Conservation (phyloP, 176 grass and related monocot species). For the Ensete glaucum region DNA sequence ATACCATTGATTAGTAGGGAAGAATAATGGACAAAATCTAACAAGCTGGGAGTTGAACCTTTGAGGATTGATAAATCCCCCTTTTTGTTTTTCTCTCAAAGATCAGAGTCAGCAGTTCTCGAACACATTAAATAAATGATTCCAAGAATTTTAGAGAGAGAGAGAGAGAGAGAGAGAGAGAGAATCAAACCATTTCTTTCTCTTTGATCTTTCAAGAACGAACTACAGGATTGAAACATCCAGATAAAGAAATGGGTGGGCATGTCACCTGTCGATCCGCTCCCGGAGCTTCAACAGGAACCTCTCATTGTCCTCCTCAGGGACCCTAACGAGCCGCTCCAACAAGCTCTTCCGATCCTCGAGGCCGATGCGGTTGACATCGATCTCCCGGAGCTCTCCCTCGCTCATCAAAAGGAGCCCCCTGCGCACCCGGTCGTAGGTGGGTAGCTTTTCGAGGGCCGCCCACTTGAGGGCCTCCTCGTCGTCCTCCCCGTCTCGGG, state of each 20-base stretch:
- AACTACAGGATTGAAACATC: neutral
- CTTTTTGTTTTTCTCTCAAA: too few species aligned
- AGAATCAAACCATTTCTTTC: too few species aligned
- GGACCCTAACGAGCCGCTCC: slow-evolving; percentile 61
- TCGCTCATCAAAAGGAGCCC: slow-evolving; percentile 32
- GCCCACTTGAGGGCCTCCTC: slow-evolving; percentile 87
- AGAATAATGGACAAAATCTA: too few species aligned
- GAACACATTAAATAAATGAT: too few species aligned
- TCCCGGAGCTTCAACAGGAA: slow-evolving; percentile 94
- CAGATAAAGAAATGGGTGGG: too few species aligned
- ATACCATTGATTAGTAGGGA: too few species aligned
- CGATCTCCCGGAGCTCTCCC: slow-evolving; percentile 38
- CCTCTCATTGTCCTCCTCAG: slow-evolving; percentile 65
- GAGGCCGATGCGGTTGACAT: slow-evolving; percentile 36
- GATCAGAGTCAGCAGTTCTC: too few species aligned
- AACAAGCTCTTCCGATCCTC: slow-evolving; percentile 35
- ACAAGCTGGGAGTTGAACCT: too few species aligned
- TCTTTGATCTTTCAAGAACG: too few species aligned
- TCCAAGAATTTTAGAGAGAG: too few species aligned
- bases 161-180: too few species aligned
- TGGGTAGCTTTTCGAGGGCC: slow-evolving; percentile 68
- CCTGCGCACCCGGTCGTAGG: slow-evolving; percentile 52
- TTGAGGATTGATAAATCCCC: too few species aligned
- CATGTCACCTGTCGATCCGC: slow-evolving; percentile 40
- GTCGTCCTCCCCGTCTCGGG: slow-evolving; percentile 49